A percentile compares a stretch with the other conserved stretches of the same genome.
phyloP scores from a whole-genome alignment of 2,329 filamentous ascomycete species.

The Arthroderma sp. region DNA sequence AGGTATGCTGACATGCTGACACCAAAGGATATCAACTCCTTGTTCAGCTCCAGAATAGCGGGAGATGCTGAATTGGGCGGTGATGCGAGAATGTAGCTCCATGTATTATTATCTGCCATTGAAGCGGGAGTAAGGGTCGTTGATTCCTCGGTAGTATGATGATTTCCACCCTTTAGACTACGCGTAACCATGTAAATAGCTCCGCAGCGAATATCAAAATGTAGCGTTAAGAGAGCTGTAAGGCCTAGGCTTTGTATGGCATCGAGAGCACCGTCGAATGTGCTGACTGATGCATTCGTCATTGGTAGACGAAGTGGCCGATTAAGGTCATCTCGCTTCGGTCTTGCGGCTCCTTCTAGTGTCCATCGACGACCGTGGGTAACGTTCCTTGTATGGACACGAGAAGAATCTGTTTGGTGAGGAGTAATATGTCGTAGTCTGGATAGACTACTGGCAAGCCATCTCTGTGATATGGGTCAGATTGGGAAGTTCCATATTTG shows the following conservation, averaged over 20 bases:
- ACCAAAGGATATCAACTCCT: constrained; percentile 74
- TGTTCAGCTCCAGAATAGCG: constrained; percentile 68
- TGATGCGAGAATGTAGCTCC: constrained; percentile 30
- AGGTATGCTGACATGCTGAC: constrained; percentile 65
- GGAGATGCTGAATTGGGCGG: constrained; percentile 38
- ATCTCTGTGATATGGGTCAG: constrained; percentile 43
- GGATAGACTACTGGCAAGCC: constrained; percentile 75
- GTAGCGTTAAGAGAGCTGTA: constrained; percentile 69
- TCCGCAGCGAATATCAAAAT: constrained; percentile 77
- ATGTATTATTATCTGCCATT: constrained; percentile 42
- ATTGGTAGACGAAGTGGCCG: constrained; percentile 71
- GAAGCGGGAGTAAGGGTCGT: constrained; percentile 10
- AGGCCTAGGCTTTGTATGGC: constrained; percentile 71
- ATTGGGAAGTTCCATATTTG: not conserved
- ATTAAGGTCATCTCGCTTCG: constrained; percentile 41
- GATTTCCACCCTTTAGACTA: constrained; percentile 46
- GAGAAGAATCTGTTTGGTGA: constrained; percentile 55
- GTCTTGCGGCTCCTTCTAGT: constrained; percentile 51
- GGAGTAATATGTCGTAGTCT: constrained; percentile 70
- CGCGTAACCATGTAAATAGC: constrained; percentile 65
- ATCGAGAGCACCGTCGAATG: constrained; percentile 74
- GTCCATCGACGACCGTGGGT: constrained; percentile 68
- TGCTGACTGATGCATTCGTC: constrained; percentile 69
- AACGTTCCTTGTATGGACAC: constrained; percentile 28
- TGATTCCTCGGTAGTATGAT: constrained; percentile 16